phyloP scores from a whole-genome alignment of 2,329 filamentous ascomycete species.

The Ascochyta pisi region DNA sequence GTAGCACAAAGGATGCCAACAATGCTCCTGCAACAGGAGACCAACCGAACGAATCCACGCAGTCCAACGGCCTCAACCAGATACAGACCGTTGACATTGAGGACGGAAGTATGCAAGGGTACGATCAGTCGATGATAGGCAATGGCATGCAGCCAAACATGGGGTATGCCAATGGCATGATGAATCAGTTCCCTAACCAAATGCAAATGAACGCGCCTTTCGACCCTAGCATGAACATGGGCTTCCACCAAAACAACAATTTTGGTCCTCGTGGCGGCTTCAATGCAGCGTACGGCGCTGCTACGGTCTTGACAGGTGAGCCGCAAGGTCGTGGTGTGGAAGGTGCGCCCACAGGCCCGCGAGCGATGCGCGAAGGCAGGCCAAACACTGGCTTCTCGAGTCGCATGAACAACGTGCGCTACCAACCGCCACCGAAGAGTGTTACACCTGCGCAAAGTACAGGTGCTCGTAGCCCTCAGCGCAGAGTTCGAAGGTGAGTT shows the following conservation, averaged over 20 bases:
- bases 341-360: constrained; percentile 87
- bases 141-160: constrained; percentile 36
- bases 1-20: constrained; percentile 18
- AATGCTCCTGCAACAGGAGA: constrained; percentile 27
- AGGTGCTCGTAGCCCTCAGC: constrained; percentile 33
- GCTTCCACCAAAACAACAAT: constrained; percentile 44
- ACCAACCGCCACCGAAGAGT: constrained; percentile 31
- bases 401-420: constrained; percentile 52
- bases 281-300: constrained; percentile 45
- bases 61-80: constrained; percentile 35
- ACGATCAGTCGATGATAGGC: constrained; percentile 39
- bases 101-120: constrained; percentile 30
- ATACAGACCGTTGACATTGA: constrained; percentile 46
- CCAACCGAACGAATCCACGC: constrained; percentile 19
- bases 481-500: constrained; percentile 42
- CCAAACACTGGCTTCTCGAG: constrained; percentile 81
- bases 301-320: constrained; percentile 46
- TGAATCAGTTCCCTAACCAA: constrained; percentile 63
- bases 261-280: constrained; percentile 57
- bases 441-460: constrained; percentile 29
- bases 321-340: constrained; percentile 64
- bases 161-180: constrained; percentile 37
- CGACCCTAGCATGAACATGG: constrained; percentile 50
- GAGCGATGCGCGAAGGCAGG: constrained; percentile 89
- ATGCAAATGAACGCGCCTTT: constrained; percentile 48